phyloP scores from a whole-genome alignment of 2,329 filamentous ascomycete species.

The Penicillium sp. region DNA sequence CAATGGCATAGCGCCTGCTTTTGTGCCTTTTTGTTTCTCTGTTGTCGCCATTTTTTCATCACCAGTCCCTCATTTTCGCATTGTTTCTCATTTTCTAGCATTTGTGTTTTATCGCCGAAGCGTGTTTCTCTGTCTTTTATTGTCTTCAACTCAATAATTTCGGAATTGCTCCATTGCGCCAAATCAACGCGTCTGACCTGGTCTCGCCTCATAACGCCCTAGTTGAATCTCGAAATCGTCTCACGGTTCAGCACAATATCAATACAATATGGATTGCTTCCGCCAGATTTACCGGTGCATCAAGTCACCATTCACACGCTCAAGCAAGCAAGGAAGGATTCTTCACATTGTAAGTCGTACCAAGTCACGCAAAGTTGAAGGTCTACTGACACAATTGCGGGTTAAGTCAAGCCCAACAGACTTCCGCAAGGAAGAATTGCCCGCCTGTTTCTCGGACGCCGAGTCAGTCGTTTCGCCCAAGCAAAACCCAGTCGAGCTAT shows the following conservation, averaged over 20 bases:
- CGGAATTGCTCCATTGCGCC: background rate
- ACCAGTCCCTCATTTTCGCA: constrained; percentile 26
- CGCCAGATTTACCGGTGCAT: constrained; percentile 35
- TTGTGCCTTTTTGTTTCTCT: constrained; percentile 16
- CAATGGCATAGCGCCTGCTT: constrained; percentile 28
- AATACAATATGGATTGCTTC: constrained; percentile 36
- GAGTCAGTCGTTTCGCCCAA: constrained; percentile 33
- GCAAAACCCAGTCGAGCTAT: constrained; percentile 14
- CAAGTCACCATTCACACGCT: constrained; percentile 33
- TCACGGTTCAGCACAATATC: background rate
- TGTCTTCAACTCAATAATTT: background rate
- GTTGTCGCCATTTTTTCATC: constrained; percentile 10
- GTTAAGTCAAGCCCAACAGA: constrained; percentile 43
- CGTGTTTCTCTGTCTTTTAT: constrained; percentile 11
- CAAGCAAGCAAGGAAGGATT: constrained; percentile 25
- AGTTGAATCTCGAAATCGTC: background rate
- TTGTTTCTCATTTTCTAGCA: constrained; percentile 21
- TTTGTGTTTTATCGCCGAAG: constrained; percentile 15
- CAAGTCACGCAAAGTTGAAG: background rate
- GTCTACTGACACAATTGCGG: constrained; percentile 7
- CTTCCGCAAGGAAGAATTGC: constrained; percentile 44
- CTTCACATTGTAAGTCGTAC: constrained; percentile 36
- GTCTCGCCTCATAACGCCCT: constrained; percentile 3
- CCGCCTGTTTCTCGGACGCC: constrained; percentile 39
- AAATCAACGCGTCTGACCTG: background rate